phyloP scores from a whole-genome alignment of 2,329 filamentous ascomycete genomes.

The Emericellopsis cladophorae region DNA sequence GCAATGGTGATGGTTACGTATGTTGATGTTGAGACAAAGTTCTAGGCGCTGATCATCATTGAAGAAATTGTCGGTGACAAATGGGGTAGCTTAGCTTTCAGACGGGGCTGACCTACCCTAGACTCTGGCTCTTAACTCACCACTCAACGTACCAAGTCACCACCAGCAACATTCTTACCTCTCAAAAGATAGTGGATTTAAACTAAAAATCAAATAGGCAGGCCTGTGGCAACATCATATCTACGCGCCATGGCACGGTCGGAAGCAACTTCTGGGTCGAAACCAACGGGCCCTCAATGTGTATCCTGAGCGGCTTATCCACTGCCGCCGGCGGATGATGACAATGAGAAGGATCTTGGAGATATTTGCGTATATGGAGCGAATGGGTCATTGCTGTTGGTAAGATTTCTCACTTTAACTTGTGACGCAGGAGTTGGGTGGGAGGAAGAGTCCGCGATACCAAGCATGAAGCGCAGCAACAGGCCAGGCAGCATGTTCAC shows the following conservation, averaged over 20 bases:
- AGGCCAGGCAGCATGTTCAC: too few relatives aligned
- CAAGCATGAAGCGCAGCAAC: too few relatives aligned
- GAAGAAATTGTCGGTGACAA: too few relatives aligned
- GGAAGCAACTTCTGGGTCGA: constrained; percentile 2
- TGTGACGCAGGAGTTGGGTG: background rate
- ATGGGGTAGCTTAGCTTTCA: too few relatives aligned
- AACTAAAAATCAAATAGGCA: too few relatives aligned
- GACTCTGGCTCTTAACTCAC: too few relatives aligned
- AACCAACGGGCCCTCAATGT: constrained; percentile 3
- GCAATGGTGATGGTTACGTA: background rate
- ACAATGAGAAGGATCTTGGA: constrained; percentile 1
- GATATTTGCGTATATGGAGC: constrained; percentile 2
- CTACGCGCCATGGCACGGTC: constrained; percentile 1
- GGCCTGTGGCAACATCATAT: background rate
- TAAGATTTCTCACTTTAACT: background rate
- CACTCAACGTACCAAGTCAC: too few relatives aligned
- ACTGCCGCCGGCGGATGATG: constrained; percentile 2
- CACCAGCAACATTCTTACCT: too few relatives aligned
- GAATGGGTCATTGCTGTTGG: constrained; percentile 1
- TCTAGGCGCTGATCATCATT: background rate
- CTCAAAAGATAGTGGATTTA: too few relatives aligned
- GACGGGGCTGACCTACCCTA: too few relatives aligned
- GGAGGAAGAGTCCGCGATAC: too few relatives aligned
- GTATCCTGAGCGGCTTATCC: constrained; percentile 2
- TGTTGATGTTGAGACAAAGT: background rate